Evolutionary conservation across 805 yeast genomes (phyloP), one percentile per base, ranked within the genome.

Genomic region (Yarrowia sp.): DNA sequence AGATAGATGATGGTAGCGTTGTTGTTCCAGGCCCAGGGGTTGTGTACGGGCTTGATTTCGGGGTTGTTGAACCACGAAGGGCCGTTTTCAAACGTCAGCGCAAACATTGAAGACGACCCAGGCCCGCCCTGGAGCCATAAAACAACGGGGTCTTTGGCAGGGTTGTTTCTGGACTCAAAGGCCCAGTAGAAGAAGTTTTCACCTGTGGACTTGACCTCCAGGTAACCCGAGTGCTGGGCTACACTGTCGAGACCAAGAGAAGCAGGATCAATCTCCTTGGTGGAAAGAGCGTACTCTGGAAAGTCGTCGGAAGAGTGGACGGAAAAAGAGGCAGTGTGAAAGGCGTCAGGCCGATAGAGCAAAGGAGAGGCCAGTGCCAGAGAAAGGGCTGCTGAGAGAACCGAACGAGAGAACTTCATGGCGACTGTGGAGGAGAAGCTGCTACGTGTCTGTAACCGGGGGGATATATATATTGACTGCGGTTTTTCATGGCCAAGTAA

Each of bases 61-160:
- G 83, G 75, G 66, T 88, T 83, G 66, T 88, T 83, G 18, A 85
- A 80, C 41, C 83, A 82, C 0, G 92, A 81, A n/a, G 95, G 91
- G 33, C 96, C 95, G 72, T 87, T 80, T 72, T 89, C 95, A 72
- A 88, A 88, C 72, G 88, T 86, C 68, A 88, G 80, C 0, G 95
- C 95, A 11, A 92, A 87, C 74, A 88, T 75, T 2, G 93, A 87
- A 14, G 92, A 86, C 74, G 93, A 88, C 1, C 96, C 96, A 50
- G 96, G 96, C 3, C 96, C 96, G 68, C 96, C 96, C 73, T 88
- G 89, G 71, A 89, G 79, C 93, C 95, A 89, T 70, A 90, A 78
- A 63, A 90, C 81, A 42, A 89, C 79, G 0, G 96, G 96, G 75
- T 89, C 96, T 66, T 80, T 88, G 66, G 77, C 77, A 4, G 96